Conservation (phyloP, 192 early-diverging fungal species). For the Podila horticola region DNA sequence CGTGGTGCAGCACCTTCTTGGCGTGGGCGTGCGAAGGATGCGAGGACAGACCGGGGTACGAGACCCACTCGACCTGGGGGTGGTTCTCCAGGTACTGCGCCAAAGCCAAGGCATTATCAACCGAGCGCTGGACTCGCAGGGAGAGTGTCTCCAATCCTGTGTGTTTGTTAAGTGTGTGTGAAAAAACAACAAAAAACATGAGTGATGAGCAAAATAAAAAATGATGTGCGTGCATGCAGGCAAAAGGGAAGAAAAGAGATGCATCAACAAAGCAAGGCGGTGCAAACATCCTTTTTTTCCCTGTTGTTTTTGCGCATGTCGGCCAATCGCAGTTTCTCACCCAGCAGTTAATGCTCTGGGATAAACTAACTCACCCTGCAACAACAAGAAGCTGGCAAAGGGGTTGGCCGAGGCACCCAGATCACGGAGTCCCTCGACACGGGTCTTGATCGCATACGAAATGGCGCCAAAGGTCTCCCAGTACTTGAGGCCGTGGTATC, state of each 20-base stretch:
- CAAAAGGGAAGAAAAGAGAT: background rate
- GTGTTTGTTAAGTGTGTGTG: too few species aligned
- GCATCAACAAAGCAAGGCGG: background rate
- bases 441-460: conserved; percentile 80
- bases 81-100: conserved; percentile 82
- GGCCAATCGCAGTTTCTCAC: background rate
- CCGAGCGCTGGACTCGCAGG: conserved; percentile 87
- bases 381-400: conserved; percentile 86
- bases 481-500: conserved; percentile 90
- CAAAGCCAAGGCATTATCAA: conserved; percentile 80
- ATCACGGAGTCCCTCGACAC: conserved; percentile 88
- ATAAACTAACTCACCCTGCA: conserved; percentile 65
- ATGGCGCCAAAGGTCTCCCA: conserved; percentile 89
- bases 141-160: conserved; percentile 87
- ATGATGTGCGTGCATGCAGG: background rate
- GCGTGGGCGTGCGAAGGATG: conserved; percentile 85
- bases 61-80: conserved; percentile 85
- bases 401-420: conserved; percentile 88
- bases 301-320: background rate
- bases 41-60: conserved; percentile 84
- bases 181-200: background rate
- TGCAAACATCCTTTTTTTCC: background rate
- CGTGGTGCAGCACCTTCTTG: conserved; percentile 82
- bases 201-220: background rate
- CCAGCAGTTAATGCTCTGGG: background rate